Conservation (phyloP, 768 basidiomycete species). For the Suillus fuscotomentosus region DNA sequence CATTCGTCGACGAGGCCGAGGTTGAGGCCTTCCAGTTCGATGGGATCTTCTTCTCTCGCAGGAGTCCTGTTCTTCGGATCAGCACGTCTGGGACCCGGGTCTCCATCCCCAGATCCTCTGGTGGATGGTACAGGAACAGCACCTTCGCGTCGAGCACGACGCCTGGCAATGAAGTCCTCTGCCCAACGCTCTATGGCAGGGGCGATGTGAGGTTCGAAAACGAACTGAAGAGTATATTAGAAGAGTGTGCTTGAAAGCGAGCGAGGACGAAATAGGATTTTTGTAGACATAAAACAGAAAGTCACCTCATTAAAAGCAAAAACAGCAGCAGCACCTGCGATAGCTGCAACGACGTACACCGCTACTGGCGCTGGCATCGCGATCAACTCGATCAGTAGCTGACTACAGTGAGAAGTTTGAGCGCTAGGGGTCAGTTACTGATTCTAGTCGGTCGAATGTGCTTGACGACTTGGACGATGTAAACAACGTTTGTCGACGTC, state of each 20-base stretch:
- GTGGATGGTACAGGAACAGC: conserved; percentile 21
- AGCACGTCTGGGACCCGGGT: conserved; percentile 8
- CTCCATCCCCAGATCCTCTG: conserved; percentile 14
- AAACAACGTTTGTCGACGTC: background rate
- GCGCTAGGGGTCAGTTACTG: background rate
- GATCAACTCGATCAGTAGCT: background rate
- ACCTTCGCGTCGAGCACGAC: conserved; percentile 24
- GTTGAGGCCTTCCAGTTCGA: conserved; percentile 59
- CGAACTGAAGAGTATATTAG: conserved; percentile 40
- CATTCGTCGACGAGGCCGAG: conserved; percentile 40
- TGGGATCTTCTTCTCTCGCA: conserved; percentile 20
- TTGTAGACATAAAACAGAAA: conserved; percentile 1
- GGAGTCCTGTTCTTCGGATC: conserved; percentile 17
- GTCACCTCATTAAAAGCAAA: conserved; percentile 60
- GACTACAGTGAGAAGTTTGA: background rate
- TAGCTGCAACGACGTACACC: conserved; percentile 50
- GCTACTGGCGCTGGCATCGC: conserved; percentile 33
- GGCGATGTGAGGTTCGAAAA: conserved; percentile 70
- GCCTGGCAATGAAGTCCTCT: conserved; percentile 27
- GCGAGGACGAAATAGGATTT: background rate
- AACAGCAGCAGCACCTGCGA: conserved; percentile 48
- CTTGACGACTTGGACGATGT: too few species aligned
- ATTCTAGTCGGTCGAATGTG: background rate
- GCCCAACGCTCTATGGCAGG: conserved; percentile 52
- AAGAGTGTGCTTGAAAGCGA: background rate